Evolutionary conservation across 1,139 yeast species (phyloP).

Genomic region (Lodderomyces oxycetoniae): DNA sequence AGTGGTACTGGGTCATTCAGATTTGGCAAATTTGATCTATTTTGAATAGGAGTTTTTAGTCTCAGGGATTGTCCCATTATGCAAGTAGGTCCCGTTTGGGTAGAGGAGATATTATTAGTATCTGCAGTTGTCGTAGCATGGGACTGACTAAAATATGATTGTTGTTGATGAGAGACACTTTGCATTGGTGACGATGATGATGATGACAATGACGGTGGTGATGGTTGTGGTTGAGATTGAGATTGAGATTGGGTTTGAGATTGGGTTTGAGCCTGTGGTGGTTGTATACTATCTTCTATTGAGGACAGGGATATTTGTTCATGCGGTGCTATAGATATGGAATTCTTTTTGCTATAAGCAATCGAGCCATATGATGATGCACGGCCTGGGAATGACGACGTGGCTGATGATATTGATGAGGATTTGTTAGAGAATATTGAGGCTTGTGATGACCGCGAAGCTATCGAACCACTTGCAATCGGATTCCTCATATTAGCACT

Average conservation of each 20-base stretch:
- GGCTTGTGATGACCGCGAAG: constrained; percentile 26
- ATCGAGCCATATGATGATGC: constrained; percentile 22
- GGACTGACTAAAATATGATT: no score
- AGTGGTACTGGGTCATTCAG: constrained; percentile 8
- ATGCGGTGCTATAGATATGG: constrained; percentile 25
- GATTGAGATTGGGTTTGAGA: no score
- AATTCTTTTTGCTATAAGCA: constrained; percentile 14
- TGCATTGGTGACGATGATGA: no score
- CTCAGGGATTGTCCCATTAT: constrained; percentile 4
- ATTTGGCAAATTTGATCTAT: constrained; percentile 16
- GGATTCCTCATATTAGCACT: neutral
- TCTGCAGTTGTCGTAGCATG: no score
- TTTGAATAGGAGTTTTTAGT: constrained; percentile 7
- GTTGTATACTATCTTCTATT: no score
- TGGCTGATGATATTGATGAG: constrained; percentile 27
- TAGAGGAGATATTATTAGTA: no score
- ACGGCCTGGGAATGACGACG: constrained; percentile 16
- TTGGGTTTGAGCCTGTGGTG: no score
- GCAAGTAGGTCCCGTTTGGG: no score
- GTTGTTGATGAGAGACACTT: no score
- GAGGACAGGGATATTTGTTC: constrained; percentile 12
- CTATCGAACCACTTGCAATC: constrained; percentile 23
- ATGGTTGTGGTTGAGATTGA: no score
- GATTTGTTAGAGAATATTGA: constrained; percentile 32
- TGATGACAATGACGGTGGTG: no score